Evolutionary conservation across 2,329 filamentous ascomycete genomes (phyloP).

Genomic region (Trichothecium sympodiale): DNA sequence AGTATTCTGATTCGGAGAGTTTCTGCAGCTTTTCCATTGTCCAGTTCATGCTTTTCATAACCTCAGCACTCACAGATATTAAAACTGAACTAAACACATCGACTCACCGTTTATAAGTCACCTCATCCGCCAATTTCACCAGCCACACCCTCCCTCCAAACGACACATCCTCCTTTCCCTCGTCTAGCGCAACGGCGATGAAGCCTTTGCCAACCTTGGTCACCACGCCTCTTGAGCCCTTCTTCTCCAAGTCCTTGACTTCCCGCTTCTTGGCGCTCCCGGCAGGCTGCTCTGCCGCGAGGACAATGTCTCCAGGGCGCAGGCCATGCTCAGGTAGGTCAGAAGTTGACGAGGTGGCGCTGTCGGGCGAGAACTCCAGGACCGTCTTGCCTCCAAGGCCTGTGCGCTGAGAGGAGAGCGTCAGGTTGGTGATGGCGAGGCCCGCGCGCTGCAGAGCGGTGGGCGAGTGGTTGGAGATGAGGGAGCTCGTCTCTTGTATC

Average conservation of each 20-base stretch:
- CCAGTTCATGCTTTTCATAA: constrained; percentile 44
- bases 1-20: constrained; percentile 47
- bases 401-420: constrained; percentile 66
- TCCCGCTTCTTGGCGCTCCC: constrained; percentile 64
- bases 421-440: constrained; percentile 68
- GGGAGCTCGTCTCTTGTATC: constrained; percentile 54
- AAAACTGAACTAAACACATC: not conserved
- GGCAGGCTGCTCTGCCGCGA: constrained; percentile 63
- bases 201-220: constrained; percentile 46
- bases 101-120: constrained; percentile 46
- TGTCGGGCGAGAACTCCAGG: constrained; percentile 65
- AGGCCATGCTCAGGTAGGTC: constrained; percentile 67
- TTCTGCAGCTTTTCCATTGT: constrained; percentile 49
- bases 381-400: constrained; percentile 88
- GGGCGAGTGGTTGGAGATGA: constrained; percentile 59
- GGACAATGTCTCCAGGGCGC: constrained; percentile 66
- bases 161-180: constrained; percentile 39
- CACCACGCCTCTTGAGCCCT: constrained; percentile 60
- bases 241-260: constrained; percentile 57
- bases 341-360: constrained; percentile 44
- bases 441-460: constrained; percentile 62
- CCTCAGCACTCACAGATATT: not conserved
- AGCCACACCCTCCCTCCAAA: constrained; percentile 46
- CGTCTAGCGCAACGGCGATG: constrained; percentile 59
- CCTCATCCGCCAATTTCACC: constrained; percentile 57